Evolutionary conservation across 116 monocot genomes (phyloP).

Genomic region (Trichopus zeylanicus): DNA sequence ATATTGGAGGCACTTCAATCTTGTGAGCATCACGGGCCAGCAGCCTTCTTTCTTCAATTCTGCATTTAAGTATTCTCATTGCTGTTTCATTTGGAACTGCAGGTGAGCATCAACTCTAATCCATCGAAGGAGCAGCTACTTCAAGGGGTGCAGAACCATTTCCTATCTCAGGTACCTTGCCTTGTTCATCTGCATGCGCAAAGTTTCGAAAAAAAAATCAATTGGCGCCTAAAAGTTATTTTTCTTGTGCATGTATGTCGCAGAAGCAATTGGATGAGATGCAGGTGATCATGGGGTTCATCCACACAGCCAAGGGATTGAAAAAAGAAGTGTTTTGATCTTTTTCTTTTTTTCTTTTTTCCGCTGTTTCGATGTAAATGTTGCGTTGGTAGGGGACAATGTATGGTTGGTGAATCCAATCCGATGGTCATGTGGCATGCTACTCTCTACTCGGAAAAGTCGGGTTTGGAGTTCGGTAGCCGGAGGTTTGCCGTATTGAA

Average conservation of each 20-base stretch:
- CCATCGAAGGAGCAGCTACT: slow-evolving; percentile 61
- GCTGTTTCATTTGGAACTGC: neutral
- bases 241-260: neutral
- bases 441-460: too few relatives aligned
- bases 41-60: neutral
- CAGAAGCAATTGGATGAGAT: slow-evolving; percentile 70
- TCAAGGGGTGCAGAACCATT: slow-evolving; percentile 48
- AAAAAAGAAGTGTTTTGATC: too few relatives aligned
- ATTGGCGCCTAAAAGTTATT: neutral
- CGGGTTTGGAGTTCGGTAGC: too few relatives aligned
- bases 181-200: neutral
- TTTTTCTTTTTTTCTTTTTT: too few relatives aligned
- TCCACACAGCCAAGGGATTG: slow-evolving; percentile 47
- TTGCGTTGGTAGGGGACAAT: too few relatives aligned
- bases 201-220: neutral
- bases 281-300: slow-evolving; percentile 78
- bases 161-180: slow-evolving; percentile 43
- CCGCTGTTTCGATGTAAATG: too few relatives aligned
- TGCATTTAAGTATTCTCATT: neutral
- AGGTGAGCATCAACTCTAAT: slow-evolving; percentile 32
- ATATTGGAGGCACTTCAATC: slow-evolving; percentile 73
- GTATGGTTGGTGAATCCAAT: too few relatives aligned
- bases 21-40: slow-evolving; percentile 21
- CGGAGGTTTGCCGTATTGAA: too few relatives aligned
- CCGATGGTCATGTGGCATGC: too few relatives aligned